phyloP scores from a whole-genome alignment of 1,139 yeast species.

The Kodamaea sp. region DNA sequence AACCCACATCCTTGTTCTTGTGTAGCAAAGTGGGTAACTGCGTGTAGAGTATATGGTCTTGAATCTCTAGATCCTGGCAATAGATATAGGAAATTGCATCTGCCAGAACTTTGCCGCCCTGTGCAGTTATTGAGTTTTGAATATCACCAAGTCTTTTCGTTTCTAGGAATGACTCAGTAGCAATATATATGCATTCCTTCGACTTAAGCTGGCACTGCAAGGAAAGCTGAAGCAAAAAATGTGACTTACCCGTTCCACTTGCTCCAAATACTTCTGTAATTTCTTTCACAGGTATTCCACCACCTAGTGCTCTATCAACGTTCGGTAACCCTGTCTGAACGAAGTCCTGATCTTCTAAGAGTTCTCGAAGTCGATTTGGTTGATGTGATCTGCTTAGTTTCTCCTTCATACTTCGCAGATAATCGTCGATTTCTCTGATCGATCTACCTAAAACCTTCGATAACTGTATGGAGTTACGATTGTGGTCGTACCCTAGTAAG shows the following conservation, averaged over 20 bases:
- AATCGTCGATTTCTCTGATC: conserved; percentile 46
- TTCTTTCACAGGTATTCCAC: conserved; percentile 68
- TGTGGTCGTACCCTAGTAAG: conserved; percentile 18
- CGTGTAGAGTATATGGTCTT: conserved; percentile 70
- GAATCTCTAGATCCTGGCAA: conserved; percentile 69
- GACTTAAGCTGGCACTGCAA: conserved; percentile 51
- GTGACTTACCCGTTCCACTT: conserved; percentile 85
- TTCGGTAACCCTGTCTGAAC: conserved; percentile 61
- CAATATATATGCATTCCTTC: conserved; percentile 57
- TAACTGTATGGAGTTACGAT: conserved; percentile 24
- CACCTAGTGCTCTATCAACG: conserved; percentile 60
- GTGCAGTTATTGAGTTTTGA: conserved; percentile 17
- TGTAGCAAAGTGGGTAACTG: conserved; percentile 65
- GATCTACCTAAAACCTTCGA: conserved; percentile 50
- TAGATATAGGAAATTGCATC: conserved; percentile 60
- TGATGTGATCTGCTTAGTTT: conserved; percentile 10
- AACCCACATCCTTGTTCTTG: conserved; percentile 47
- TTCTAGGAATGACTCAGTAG: conserved; percentile 76
- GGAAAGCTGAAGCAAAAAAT: conserved; percentile 65
- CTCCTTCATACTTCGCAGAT: conserved; percentile 15
- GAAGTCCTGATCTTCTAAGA: background rate
- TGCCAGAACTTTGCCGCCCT: conserved; percentile 29
- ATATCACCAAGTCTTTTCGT: conserved; percentile 55
- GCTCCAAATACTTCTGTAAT: conserved; percentile 84
- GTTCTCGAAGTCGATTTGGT: conserved; percentile 1